Conservation (phyloP, 257 asterid species). For the Nyctanthes arbortristis region DNA sequence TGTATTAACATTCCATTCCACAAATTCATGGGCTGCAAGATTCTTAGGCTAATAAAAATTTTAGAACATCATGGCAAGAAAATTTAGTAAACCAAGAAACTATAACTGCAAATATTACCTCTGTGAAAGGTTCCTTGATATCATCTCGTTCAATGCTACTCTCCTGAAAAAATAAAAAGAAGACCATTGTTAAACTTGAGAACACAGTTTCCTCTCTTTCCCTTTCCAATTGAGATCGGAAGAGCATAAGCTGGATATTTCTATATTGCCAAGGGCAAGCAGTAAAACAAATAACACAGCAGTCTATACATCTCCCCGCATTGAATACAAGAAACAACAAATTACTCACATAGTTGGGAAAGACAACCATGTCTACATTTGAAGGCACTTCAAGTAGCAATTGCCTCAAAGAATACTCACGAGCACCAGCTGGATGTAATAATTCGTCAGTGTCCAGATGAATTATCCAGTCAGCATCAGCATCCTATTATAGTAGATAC, state of each 20-base stretch:
- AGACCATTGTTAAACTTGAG: constrained; percentile 4
- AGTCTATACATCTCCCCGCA: neutral
- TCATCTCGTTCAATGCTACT: constrained; percentile 96
- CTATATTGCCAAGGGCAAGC: neutral
- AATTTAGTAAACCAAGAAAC: constrained; percentile 2
- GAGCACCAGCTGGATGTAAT: constrained; percentile 91
- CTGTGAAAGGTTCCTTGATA: constrained; percentile 90
- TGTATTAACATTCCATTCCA: constrained; percentile 11
- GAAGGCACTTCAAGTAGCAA: constrained; percentile 79
- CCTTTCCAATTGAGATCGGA: neutral
- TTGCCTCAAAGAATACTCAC: constrained; percentile 89
- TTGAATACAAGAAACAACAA: neutral
- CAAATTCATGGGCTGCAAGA: neutral
- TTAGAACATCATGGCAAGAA: constrained; percentile 6
- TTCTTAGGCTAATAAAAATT: neutral
- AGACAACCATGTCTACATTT: constrained; percentile 92
- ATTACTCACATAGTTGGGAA: constrained; percentile 89
- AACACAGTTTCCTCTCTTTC: neutral
- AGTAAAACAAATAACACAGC: neutral
- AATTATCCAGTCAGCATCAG: constrained; percentile 92
- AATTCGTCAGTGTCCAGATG: constrained; percentile 97
- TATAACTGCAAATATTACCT: constrained; percentile 56
- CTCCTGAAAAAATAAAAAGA: constrained; percentile 57
- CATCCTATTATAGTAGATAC: constrained; percentile 59
- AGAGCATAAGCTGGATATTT: neutral